A percentile compares a stretch with the other conserved stretches of the same genome.
phyloP scores from a whole-genome alignment of 2,329 filamentous ascomycete genomes.

The Acephala macrosclerotiorum region DNA sequence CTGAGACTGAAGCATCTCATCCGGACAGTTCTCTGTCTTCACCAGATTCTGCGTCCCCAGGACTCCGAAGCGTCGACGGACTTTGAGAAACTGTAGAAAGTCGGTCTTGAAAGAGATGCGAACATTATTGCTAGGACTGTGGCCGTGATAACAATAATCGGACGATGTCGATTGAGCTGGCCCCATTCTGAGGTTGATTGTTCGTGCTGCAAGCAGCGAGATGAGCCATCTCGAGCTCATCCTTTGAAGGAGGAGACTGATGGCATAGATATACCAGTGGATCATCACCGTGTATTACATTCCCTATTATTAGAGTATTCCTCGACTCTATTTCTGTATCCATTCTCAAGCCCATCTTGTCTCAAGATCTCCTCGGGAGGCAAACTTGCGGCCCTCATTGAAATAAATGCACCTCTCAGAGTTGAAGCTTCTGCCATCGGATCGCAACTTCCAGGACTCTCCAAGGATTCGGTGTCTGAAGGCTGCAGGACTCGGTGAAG shows the following conservation, averaged over 20 bases:
- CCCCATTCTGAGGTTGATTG: not conserved
- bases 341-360: slow-evolving; percentile 9
- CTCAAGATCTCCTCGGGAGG: slow-evolving; percentile 9
- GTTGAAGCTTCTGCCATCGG: slow-evolving; percentile 1
- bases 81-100: not conserved
- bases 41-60: slow-evolving; percentile 1
- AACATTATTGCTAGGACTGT: not conserved
- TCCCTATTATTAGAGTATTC: slow-evolving; percentile 23
- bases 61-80: slow-evolving; percentile 3
- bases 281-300: slow-evolving; percentile 6
- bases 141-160: not conserved
- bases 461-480: slow-evolving; percentile 16
- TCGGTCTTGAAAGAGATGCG: not conserved
- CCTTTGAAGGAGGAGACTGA: not conserved
- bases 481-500: slow-evolving; percentile 15
- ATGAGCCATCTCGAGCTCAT: not conserved
- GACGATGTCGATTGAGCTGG: not conserved
- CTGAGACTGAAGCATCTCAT: slow-evolving; percentile 3
- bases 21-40: not conserved
- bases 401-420: slow-evolving; percentile 11
- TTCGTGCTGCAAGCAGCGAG: not conserved
- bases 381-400: slow-evolving; percentile 5
- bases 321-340: slow-evolving; percentile 20
- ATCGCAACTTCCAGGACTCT: slow-evolving; percentile 17
- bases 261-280: slow-evolving; percentile 15